Base-by-base conservation (phyloP, 768 basidiomycete genomes). In the Brasilioporus rufonigricans region DNA sequence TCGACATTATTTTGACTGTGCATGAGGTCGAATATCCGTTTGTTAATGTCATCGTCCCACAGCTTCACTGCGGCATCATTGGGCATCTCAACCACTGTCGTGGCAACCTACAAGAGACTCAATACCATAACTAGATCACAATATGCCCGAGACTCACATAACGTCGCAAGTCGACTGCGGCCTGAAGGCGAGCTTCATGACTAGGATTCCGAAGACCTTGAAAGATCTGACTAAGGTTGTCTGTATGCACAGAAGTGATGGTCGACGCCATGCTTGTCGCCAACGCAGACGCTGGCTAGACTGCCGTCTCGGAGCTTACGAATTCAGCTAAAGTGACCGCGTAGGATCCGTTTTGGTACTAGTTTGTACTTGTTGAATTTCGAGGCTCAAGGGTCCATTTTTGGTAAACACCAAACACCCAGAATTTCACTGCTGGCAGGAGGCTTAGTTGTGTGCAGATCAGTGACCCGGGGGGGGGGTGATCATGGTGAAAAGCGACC, bases 41-140 rank as follows among this genome's bases (percentile, higher is more conserved):
- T 80, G 66, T 86, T 93, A 61, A 95, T 87, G 52, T 83, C 84
- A 59, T 91, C 87, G 57, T 93, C 89, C 90, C 91, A 93, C 46
- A 93, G 74, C 67, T 91, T 91, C 0, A 84, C 81, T 11, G 87
- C 86, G 13, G 84, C 84, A 61, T 93, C 91, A 1, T 89, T 84
- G 11, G 89, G 83, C 82, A 91, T 86, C 66, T 93, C 91, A 9
- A 86, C 80, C 4, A 91, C 80, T 6, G 82, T 83, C 31, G 82
- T 82, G 10, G 82, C 80, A 23, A 93, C 86, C 92, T 93, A 63
- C 19, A 29, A 41, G 55, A 39, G 41, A 31, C 41, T 62, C 23
- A 63, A 60, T 43, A 44, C 45, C 39, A 41, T 8, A 26, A 23
- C 11, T 12, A 56, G 35, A 67, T 54, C 49, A 31, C 39, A 53